Percentiles rank a stretch among this genome's conserved stretches.
phyloP scores from a whole-genome alignment of 2,329 filamentous ascomycete species.

The Tolypocladium endophyticum region DNA sequence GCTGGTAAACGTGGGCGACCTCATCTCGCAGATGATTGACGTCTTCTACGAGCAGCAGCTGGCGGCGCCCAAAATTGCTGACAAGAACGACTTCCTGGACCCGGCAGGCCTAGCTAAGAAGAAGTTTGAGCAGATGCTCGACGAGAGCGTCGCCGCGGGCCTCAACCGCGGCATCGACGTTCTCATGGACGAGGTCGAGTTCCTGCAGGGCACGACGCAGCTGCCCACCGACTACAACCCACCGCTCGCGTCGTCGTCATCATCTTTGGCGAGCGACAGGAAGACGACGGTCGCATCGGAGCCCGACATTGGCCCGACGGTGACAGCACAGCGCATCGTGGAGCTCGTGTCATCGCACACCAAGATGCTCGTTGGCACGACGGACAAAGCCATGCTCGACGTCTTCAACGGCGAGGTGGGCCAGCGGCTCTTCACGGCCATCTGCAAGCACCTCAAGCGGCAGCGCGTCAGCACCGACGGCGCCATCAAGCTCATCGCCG shows the following conservation, averaged over 20 bases:
- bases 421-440: constrained; percentile 75
- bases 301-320: constrained; percentile 55
- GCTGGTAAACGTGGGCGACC: constrained; percentile 92
- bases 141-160: constrained; percentile 90
- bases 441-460: constrained; percentile 96
- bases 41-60: constrained; percentile 98
- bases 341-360: constrained; percentile 83
- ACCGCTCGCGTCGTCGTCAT: constrained; percentile 16
- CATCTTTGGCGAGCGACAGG: constrained; percentile 12
- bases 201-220: constrained; percentile 83
- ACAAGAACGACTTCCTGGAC: constrained; percentile 90
- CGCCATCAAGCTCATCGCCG: constrained; percentile 84
- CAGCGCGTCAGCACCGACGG: constrained; percentile 86
- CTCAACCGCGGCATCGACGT: constrained; percentile 97
- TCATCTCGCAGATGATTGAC: constrained; percentile 98
- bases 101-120: constrained; percentile 92
- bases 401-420: constrained; percentile 98
- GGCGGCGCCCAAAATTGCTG: constrained; percentile 67
- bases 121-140: constrained; percentile 96
- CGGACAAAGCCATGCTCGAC: constrained; percentile 95
- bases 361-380: constrained; percentile 84
- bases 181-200: constrained; percentile 96
- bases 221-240: constrained; percentile 86
- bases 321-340: constrained; percentile 70
- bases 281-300: constrained; percentile 21